A percentile compares a stretch with the other conserved stretches of the same genome.
phyloP scores from a whole-genome alignment of 345 rosid genomes.

The Isatis tinctoria region DNA sequence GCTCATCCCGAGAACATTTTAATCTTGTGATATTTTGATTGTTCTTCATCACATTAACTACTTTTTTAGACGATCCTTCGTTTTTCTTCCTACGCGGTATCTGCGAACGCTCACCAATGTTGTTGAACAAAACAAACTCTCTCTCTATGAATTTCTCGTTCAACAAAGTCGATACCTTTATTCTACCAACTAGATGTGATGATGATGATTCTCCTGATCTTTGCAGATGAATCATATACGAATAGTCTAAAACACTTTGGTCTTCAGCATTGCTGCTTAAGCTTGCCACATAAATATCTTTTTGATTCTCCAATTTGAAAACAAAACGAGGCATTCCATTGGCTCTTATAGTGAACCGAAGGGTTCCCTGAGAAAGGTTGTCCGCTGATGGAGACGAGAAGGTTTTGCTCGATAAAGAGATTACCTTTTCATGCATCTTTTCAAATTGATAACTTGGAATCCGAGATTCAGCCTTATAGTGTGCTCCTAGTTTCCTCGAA shows the following conservation, averaged over 20 bases:
- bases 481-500: background rate
- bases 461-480: background rate
- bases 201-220: conserved; percentile 28
- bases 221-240: conserved; percentile 49
- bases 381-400: conserved; percentile 23
- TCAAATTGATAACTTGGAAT: conserved; percentile 19
- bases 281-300: conserved; percentile 52
- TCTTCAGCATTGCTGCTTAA: conserved; percentile 36
- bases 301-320: conserved; percentile 53
- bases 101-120: conserved; percentile 36
- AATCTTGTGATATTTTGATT: conserved; percentile 44
- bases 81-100: conserved; percentile 31
- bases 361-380: conserved; percentile 49
- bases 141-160: conserved; percentile 51
- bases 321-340: conserved; percentile 52
- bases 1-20: conserved; percentile 44
- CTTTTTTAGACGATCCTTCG: conserved; percentile 55
- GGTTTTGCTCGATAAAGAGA: conserved; percentile 12
- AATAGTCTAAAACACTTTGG: conserved; percentile 31
- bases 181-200: conserved; percentile 51
- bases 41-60: conserved; percentile 42
- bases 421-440: background rate
- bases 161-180: conserved; percentile 54
- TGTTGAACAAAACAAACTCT: conserved; percentile 55
- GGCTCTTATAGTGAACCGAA: conserved; percentile 57